Evolutionary conservation across 176 grass and related monocot species (phyloP).

Genomic region (Pharus latifolius): DNA sequence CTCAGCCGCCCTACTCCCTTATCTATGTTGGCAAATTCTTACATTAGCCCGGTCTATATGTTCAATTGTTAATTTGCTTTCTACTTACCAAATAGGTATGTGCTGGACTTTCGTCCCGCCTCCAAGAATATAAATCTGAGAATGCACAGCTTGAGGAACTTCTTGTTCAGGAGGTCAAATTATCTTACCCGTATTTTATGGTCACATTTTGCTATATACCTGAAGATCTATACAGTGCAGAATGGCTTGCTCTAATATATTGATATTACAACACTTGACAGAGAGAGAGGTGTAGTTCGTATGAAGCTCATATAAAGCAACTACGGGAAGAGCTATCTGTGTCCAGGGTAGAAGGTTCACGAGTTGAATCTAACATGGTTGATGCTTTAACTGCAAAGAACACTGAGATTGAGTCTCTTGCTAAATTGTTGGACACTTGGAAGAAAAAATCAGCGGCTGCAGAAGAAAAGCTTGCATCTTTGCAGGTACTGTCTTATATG

Average conservation of each 20-base stretch:
- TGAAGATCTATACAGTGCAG: not conserved
- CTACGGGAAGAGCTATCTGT: conserved; percentile 73
- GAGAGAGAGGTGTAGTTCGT: conserved; percentile 78
- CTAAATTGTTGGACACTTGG: conserved; percentile 67
- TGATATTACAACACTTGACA: conserved; percentile 32
- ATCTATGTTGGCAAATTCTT: not conserved
- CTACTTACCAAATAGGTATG: conserved; percentile 63
- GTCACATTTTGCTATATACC: not conserved
- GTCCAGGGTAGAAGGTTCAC: conserved; percentile 62
- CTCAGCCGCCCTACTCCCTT: conserved; percentile 5
- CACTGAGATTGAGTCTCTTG: conserved; percentile 77
- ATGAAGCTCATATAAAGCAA: conserved; percentile 80
- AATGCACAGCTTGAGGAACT: conserved; percentile 96
- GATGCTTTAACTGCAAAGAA: conserved; percentile 97
- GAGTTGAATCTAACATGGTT: conserved; percentile 94
- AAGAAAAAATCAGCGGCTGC: conserved; percentile 68
- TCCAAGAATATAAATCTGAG: conserved; percentile 99
- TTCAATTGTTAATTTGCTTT: conserved; percentile 8
- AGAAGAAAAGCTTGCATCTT: conserved; percentile 58
- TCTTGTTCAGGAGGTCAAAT: conserved; percentile 78
- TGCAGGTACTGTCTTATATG: conserved; percentile 55
- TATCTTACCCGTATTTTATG: not conserved
- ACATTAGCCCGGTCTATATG: not conserved
- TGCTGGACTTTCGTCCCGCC: conserved; percentile 87
- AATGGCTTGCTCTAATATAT: conserved; percentile 5